phyloP scores from a whole-genome alignment of 2,329 filamentous ascomycete genomes.

The Aureobasidium sp. region DNA sequence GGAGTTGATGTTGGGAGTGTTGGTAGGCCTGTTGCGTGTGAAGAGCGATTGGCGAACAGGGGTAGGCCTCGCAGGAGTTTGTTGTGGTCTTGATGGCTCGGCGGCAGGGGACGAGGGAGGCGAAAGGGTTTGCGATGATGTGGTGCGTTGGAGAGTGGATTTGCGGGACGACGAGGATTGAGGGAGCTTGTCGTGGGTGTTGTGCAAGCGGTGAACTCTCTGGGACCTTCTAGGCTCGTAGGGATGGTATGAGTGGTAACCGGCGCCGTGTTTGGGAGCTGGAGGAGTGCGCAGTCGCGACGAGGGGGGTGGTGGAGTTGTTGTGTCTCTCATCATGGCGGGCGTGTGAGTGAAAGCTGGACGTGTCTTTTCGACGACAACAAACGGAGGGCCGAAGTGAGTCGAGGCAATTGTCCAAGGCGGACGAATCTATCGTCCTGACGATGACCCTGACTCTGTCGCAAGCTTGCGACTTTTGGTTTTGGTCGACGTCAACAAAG shows the following conservation, averaged over 20 bases:
- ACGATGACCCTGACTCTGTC: conserved; percentile 2
- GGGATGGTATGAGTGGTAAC: conserved; percentile 61
- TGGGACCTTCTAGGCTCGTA: conserved; percentile 64
- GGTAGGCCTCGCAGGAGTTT: conserved; percentile 3
- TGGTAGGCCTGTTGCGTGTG: neutral
- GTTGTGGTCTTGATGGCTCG: neutral
- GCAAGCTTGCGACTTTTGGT: neutral
- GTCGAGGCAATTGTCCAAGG: neutral
- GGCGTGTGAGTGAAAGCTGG: neutral
- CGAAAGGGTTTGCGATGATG: conserved; percentile 32
- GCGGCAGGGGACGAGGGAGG: conserved; percentile 30
- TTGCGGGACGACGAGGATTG: conserved; percentile 7
- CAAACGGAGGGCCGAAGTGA: neutral
- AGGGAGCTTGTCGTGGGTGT: neutral
- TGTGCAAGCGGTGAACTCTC: conserved; percentile 36
- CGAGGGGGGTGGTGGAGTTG: conserved; percentile 54
- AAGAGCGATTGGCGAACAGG: conserved; percentile 9
- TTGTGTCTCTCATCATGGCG: conserved; percentile 8
- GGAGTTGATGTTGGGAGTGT: neutral
- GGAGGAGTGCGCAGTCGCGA: conserved; percentile 57
- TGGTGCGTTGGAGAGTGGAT: conserved; percentile 29
- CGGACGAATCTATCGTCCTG: neutral
- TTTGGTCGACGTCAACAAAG: neutral
- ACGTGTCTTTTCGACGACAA: neutral
- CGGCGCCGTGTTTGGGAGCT: conserved; percentile 57